These are phyloP conservation scores for Geotrichum macrosporum DNA, from an alignment of 1,139 yeast species.

Conservation along the genomic window DNA sequence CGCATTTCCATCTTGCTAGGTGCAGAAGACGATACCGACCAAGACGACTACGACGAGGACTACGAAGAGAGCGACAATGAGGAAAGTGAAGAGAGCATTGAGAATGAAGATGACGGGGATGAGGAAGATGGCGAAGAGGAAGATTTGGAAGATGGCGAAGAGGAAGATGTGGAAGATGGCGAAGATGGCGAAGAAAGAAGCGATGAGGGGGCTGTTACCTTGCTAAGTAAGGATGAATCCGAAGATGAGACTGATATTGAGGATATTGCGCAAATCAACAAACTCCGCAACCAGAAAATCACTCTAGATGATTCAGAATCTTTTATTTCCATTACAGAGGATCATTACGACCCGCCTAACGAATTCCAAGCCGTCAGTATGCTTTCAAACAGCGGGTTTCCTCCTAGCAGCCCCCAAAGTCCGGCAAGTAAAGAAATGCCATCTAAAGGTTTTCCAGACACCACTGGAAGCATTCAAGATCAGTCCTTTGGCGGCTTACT, in stretches of 20 bases:
- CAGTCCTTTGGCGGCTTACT: background rate
- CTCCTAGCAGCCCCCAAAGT: constrained; percentile 4
- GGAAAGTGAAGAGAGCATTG: too few relatives aligned
- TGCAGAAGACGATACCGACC: constrained; percentile 5
- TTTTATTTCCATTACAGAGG: constrained; percentile 9
- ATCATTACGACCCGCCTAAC: background rate
- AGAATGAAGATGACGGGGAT: constrained; percentile 9
- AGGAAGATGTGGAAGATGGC: background rate
- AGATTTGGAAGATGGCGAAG: background rate
- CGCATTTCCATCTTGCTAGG: background rate
- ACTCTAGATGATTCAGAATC: background rate
- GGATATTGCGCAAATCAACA: constrained; percentile 10
- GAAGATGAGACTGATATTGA: constrained; percentile 12
- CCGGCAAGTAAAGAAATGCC: background rate
- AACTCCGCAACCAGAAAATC: constrained; percentile 4
- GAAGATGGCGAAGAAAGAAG: background rate
- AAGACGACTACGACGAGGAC: constrained; percentile 10
- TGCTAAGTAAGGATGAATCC: constrained; percentile 1
- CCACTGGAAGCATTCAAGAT: background rate
- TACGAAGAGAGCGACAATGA: constrained; percentile 6
- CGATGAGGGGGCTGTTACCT: background rate
- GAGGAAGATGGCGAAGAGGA: constrained; percentile 1
- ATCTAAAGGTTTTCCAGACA: background rate
- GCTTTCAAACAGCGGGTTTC: constrained; percentile 6
- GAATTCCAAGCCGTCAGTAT: constrained; percentile 1